phyloP scores from a whole-genome alignment of 192 early-diverging fungal species.

The Umbelopsis sp. region DNA sequence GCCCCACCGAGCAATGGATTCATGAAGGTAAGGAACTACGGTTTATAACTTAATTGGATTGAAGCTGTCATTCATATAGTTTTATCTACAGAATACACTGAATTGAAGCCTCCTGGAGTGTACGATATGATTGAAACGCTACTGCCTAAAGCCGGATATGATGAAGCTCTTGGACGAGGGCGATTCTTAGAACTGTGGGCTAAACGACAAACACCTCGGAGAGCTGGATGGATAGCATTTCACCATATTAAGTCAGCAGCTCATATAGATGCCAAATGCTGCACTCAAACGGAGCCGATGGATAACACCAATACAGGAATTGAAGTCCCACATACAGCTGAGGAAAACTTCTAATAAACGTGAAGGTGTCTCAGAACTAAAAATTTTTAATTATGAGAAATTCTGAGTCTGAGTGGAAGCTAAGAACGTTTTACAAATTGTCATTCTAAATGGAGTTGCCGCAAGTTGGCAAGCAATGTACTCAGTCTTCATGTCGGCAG shows the following conservation, averaged over 20 bases:
- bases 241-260: slow-evolving; percentile 11
- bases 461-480: slow-evolving; percentile 69
- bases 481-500: slow-evolving; percentile 54
- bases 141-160: slow-evolving; percentile 50
- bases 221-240: slow-evolving; percentile 37
- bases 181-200: slow-evolving; percentile 51
- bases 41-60: too few relatives aligned
- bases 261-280: not conserved
- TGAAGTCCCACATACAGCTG: not conserved
- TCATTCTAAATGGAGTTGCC: slow-evolving; percentile 65
- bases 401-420: not conserved
- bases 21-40: slow-evolving; percentile 31
- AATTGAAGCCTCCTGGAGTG: slow-evolving; percentile 50
- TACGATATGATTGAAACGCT: slow-evolving; percentile 63
- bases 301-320: not conserved
- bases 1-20: slow-evolving; percentile 49
- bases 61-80: too few relatives aligned
- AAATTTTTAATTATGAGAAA: not conserved
- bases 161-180: slow-evolving; percentile 40
- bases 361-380: not conserved
- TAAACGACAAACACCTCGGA: slow-evolving; percentile 14
- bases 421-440: not conserved
- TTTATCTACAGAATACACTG: slow-evolving; percentile 40
- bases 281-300: not conserved
- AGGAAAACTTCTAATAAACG: not conserved